phyloP scores from a whole-genome alignment of 179 eudicot genomes.

The Silene noctiflora region DNA sequence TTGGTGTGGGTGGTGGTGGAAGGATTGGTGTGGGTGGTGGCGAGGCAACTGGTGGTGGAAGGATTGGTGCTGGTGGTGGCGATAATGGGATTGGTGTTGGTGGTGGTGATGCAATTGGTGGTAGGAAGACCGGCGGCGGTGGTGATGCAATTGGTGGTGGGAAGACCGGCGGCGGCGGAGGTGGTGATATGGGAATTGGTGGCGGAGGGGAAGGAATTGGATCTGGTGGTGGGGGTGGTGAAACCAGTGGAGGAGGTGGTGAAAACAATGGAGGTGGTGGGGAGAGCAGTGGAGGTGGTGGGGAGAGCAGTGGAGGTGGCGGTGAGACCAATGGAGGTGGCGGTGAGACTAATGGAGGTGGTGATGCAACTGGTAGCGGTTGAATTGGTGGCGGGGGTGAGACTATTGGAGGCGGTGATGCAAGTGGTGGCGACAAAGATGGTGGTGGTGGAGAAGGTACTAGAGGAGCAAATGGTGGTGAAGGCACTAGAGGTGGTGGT shows the following conservation, averaged over 20 bases:
- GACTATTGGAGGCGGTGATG: slow-evolving; percentile 16
- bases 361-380: neutral
- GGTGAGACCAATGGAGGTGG: neutral
- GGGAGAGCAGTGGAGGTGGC: neutral
- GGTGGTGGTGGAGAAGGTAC: slow-evolving; percentile 21
- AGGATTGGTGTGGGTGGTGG: slow-evolving; percentile 28
- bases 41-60: slow-evolving; percentile 8
- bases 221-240: slow-evolving; percentile 18
- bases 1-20: slow-evolving; percentile 8
- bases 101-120: slow-evolving; percentile 17
- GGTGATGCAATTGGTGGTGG: slow-evolving; percentile 20
- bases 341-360: neutral
- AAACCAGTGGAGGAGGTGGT: slow-evolving; percentile 22
- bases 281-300: slow-evolving; percentile 10
- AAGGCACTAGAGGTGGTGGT: slow-evolving; percentile 20
- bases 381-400: neutral
- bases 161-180: slow-evolving; percentile 21
- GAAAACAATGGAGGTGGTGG: slow-evolving; percentile 19
- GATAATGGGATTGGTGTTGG: slow-evolving; percentile 18
- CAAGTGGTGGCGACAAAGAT: slow-evolving; percentile 11
- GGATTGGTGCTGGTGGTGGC: too few relatives aligned
- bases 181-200: neutral
- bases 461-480: slow-evolving; percentile 14
- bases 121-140: slow-evolving; percentile 7
- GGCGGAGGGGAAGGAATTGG: slow-evolving; percentile 17